Base-by-base conservation (phyloP, 108 stramenopile species). In the Pseudonitzschia delicatissima region DNA sequence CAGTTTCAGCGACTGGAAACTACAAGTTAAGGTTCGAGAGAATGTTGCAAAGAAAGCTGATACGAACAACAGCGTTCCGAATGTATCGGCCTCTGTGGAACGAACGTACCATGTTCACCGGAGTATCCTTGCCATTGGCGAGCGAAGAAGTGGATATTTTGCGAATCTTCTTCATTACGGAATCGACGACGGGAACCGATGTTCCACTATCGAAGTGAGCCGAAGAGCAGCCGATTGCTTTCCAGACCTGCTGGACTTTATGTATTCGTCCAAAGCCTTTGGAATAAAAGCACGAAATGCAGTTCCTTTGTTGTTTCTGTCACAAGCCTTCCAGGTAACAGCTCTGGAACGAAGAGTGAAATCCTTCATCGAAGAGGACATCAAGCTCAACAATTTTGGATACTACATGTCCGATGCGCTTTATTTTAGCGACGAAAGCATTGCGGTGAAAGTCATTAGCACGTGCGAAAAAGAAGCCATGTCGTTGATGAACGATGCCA, bases 111-210 rank as follows among this genome's bases (percentile, higher is more conserved):
- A 67, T 63, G 79, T 80, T 2, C 79, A 80, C 45, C 57, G 57
- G 21, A 67, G 48, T 8, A 67, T 68, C 18, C 66, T 80, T 17
- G 73, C 67, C 0, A 55, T 73, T 20, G 79, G 79, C 32, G 58
- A 66, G 23, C 48, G 79, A 62, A 53, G 68, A 23, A 67, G 69
- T 28, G 75, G 61, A 36, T 80, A 77, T 34, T 80, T 80, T 65
- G 75, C 77, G 5, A 68, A 66, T 4, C 44, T 79, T 18, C 72
- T 81, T 65, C 64, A 63, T 40, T 50, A 48, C 26, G 37, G 39
- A 20, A 45, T 72, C 51, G 57, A 70, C 23, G 29, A 42, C 3
- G 34, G 34, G 9, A 33, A 64, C 18, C 15, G 21, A 15, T 61
- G 37, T 15, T 52, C 62, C 25, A 2, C 23, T n/a, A 50, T 77